Percentiles rank a stretch among this genome's conserved stretches.
These are phyloP conservation scores for Musa itinerans DNA, from an alignment of 176 grass and related monocot species.

Conservation along the genomic window DNA sequence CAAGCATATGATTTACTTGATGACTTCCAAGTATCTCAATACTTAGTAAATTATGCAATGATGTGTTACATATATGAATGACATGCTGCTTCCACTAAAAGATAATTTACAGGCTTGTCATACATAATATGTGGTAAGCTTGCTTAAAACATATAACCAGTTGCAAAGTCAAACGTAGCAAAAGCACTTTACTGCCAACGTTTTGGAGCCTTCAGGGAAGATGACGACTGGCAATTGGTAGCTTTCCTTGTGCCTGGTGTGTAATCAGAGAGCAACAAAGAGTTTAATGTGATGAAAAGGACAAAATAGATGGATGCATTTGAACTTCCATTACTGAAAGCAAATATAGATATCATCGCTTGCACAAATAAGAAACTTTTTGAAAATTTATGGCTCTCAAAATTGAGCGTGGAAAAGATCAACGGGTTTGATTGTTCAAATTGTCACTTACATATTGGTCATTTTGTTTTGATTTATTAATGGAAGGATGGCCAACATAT, in stretches of 20 bases:
- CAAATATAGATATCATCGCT: too few species aligned
- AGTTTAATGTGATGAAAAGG: not conserved
- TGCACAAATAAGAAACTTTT: too few species aligned
- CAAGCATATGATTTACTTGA: too few species aligned
- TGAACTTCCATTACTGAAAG: too few species aligned
- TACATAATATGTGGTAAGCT: not conserved
- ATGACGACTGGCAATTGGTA: not conserved
- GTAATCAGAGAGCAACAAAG: not conserved
- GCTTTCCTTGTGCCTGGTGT: constrained; percentile 2
- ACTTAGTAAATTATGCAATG: not conserved
- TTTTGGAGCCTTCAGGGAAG: not conserved
- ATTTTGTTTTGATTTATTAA: too few species aligned
- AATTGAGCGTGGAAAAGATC: too few species aligned
- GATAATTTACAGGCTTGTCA: not conserved
- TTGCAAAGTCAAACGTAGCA: not conserved
- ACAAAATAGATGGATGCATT: too few species aligned
- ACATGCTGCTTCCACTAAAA: not conserved
- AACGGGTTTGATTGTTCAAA: too few species aligned
- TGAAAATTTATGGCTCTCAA: too few species aligned
- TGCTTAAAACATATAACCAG: not conserved
- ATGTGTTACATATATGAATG: not conserved
- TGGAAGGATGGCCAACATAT: too few species aligned
- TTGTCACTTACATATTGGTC: too few species aligned
- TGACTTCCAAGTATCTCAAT: too few species aligned
- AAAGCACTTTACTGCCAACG: not conserved